Base-by-base conservation (phyloP, 192 early-diverging fungal genomes). In the Geosiphon pyriformis region DNA sequence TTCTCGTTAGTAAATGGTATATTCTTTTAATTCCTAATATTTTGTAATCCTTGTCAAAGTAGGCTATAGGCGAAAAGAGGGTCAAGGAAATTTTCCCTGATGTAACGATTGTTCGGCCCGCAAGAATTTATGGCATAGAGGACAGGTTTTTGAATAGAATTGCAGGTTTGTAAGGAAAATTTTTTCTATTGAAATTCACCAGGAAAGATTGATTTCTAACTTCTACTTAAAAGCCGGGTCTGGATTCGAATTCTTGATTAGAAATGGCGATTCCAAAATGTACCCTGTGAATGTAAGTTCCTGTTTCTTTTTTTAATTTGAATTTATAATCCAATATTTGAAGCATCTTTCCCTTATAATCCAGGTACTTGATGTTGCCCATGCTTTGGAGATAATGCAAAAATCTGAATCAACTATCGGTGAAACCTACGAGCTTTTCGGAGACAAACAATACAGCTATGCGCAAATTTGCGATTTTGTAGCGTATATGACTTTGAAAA, bases 141-240 rank as follows among this genome's bases (percentile, higher is more conserved):
- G 94, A 97, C 80, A 79, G 87, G 62, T 93, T 98, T 81, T 87
- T 92, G 76, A 94, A 93, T 80, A 83, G 88, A 75, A 85, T 94
- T 51, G 93, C 91, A 66, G 80, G 78, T 78, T 72, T 64, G 76
- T 75, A 11, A 20, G 2, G 27, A 22, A 60, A 49, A 63, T 53
- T 48, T 15, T 51, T 65, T 20, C 11, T 2, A 51, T 32, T 70
- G 15, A 71, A 65, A 18, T 34, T 65, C 49, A n/a, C n/a, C n/a
- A 23, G 35, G 51, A 49, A n/a, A 37, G 4, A 55, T 15, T 32
- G 35, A 32, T 49, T 61, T 20, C 8, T 31, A 6, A 35, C 51
- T 25, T 37, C 31, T 61, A 20, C 8, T 70, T 67, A 60, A 47
- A 77, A 76, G 68, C 65, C 74, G 74, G 46, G 33, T 73, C 51